A percentile compares a stretch with the other conserved stretches of the same genome.
Evolutionary conservation across 2,329 filamentous ascomycete species (phyloP).

Genomic region (Apiospora malaysiana): DNA sequence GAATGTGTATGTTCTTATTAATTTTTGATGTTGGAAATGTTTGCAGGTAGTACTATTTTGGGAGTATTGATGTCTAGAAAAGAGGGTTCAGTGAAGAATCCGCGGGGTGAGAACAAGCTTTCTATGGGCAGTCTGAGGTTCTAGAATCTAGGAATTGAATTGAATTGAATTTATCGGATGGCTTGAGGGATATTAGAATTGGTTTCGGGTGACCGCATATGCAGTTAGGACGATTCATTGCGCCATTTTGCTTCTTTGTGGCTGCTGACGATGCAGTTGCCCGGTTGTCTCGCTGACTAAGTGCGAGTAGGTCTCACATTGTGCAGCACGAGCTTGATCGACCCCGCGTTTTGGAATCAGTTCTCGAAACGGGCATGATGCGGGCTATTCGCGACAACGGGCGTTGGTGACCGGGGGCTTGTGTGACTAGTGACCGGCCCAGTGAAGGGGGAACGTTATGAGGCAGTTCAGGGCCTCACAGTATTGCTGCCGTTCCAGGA

Average conservation of each 20-base stretch:
- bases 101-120: not conserved
- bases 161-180: not conserved
- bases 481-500: not conserved
- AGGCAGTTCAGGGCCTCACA: not conserved
- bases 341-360: not conserved
- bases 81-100: not conserved
- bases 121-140: not conserved
- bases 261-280: not conserved
- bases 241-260: not conserved
- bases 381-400: not conserved
- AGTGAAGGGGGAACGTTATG: too few species aligned
- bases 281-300: not conserved
- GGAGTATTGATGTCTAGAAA: not conserved
- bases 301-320: not conserved
- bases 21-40: not conserved
- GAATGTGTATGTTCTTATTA: not conserved
- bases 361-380: not conserved
- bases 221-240: not conserved
- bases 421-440: not conserved
- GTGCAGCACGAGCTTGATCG: not conserved
- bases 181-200: not conserved
- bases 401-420: not conserved
- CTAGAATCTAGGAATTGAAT: not conserved
- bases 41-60: not conserved
- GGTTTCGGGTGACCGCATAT: not conserved